These are phyloP conservation scores for Aspergillus awamori DNA, from an alignment of 2,329 filamentous ascomycete species.

Conservation along the genomic window DNA sequence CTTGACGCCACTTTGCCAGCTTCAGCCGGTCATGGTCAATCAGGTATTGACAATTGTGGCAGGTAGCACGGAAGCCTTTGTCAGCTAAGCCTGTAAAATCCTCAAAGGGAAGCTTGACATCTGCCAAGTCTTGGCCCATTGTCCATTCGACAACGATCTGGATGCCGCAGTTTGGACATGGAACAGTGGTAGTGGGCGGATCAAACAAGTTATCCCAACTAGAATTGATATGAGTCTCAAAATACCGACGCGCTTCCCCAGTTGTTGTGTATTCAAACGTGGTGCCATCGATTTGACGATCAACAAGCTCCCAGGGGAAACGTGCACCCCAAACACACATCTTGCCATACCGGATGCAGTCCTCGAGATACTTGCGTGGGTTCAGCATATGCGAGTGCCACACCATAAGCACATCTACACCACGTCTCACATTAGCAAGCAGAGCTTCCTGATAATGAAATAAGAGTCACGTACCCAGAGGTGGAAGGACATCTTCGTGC, in stretches of 20 bases:
- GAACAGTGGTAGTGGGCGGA: slow-evolving; percentile 49
- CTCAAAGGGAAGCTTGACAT: slow-evolving; percentile 20
- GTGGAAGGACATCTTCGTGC: slow-evolving; percentile 52
- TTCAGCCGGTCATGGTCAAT: slow-evolving; percentile 63
- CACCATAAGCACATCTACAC: slow-evolving; percentile 70
- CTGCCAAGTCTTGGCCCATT: background rate
- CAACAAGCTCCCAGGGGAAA: slow-evolving; percentile 66
- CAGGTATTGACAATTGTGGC: slow-evolving; percentile 52
- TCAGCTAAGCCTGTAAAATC: slow-evolving; percentile 37
- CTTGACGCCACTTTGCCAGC: slow-evolving; percentile 62
- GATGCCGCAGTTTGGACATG: slow-evolving; percentile 59
- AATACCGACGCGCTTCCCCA: background rate
- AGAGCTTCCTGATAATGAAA: background rate
- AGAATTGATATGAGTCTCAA: slow-evolving; percentile 45
- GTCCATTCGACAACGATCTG: slow-evolving; percentile 25
- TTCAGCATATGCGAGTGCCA: slow-evolving; percentile 80
- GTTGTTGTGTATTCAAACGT: slow-evolving; percentile 48
- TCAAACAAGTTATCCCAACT: slow-evolving; percentile 65
- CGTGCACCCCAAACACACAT: slow-evolving; percentile 61
- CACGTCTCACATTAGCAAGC: slow-evolving; percentile 17
- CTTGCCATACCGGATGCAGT: slow-evolving; percentile 63
- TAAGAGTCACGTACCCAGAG: slow-evolving; percentile 54
- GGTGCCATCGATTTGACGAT: slow-evolving; percentile 58
- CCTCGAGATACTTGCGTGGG: slow-evolving; percentile 71
- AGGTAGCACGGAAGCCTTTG: slow-evolving; percentile 53